A percentile compares a stretch with the other conserved stretches of the same genome.
Conservation (phyloP, 2,329 filamentous ascomycete genomes). For the Shiraia sp. region DNA sequence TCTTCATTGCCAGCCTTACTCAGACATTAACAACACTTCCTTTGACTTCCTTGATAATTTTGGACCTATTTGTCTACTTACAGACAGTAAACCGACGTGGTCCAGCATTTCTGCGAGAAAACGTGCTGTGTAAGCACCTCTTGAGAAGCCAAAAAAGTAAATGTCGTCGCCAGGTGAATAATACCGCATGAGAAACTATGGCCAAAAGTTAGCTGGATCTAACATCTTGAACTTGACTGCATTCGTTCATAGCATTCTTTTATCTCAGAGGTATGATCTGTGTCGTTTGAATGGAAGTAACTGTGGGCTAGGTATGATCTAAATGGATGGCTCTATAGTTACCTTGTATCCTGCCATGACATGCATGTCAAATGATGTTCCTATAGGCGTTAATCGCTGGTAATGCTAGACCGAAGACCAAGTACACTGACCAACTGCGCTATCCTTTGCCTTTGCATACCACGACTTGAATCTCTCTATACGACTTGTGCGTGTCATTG, state of each 20-base stretch:
- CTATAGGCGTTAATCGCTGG: conserved; percentile 41
- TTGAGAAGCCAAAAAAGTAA: conserved; percentile 55
- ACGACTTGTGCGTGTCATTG: conserved; percentile 61
- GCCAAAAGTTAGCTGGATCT: not conserved
- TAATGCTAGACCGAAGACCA: not conserved
- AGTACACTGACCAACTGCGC: conserved; percentile 58
- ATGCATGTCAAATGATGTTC: conserved; percentile 79
- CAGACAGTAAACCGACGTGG: conserved; percentile 74
- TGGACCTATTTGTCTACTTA: conserved; percentile 10
- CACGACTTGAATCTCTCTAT: conserved; percentile 65
- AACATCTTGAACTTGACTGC: too few species aligned
- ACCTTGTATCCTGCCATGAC: conserved; percentile 84
- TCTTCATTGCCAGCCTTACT: conserved; percentile 75
- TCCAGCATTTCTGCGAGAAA: conserved; percentile 79
- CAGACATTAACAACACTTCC: not conserved
- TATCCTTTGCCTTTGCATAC: conserved; percentile 76
- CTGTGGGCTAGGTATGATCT: too few species aligned
- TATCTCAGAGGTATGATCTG: too few species aligned
- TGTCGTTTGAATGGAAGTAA: too few species aligned
- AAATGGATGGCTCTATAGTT: too few species aligned
- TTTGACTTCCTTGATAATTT: too few species aligned
- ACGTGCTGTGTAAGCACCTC: conserved; percentile 56
- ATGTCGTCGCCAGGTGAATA: conserved; percentile 54
- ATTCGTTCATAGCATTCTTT: too few species aligned
- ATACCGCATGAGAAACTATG: conserved; percentile 54